Evolutionary conservation across 192 early-diverging fungal genomes (phyloP).

Genomic region (Podila verticillata): DNA sequence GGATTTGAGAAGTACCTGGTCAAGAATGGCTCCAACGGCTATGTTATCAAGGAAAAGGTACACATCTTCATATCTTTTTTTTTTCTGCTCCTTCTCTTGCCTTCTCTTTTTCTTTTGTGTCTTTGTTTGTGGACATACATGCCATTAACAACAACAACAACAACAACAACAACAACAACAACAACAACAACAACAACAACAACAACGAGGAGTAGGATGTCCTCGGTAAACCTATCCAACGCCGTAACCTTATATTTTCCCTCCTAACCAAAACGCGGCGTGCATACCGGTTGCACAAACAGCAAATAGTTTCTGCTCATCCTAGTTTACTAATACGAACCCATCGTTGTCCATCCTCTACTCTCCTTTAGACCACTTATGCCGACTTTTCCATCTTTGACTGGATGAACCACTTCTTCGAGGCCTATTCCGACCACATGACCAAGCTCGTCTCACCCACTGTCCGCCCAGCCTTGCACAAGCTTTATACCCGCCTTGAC

Average conservation of each 20-base stretch:
- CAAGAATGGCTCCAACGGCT: slow-evolving; percentile 41
- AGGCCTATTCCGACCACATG: slow-evolving; percentile 22
- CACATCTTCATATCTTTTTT: no score
- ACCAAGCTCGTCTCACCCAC: slow-evolving; percentile 22
- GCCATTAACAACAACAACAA: no score
- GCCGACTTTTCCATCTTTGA: slow-evolving; percentile 35
- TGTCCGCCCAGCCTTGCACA: slow-evolving; percentile 23
- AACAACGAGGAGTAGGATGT: no score
- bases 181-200: no score
- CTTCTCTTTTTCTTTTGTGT: not conserved
- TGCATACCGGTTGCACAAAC: no score
- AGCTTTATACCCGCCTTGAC: slow-evolving; percentile 27
- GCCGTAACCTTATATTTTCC: no score
- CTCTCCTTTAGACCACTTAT: slow-evolving; percentile 15
- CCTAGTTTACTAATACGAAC: not conserved
- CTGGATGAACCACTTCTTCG: slow-evolving; percentile 24
- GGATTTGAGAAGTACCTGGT: slow-evolving; percentile 29
- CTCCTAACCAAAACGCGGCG: no score
- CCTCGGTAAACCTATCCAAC: no score
- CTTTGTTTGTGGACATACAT: no score
- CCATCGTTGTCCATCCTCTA: not conserved
- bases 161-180: no score
- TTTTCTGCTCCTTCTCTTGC: no score
- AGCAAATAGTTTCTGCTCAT: no score
- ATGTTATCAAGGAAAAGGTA: slow-evolving; percentile 37